Percentiles rank a stretch among this genome's conserved stretches.
phyloP scores from a whole-genome alignment of 2,329 filamentous ascomycete genomes.

The Cercospora berteroae region DNA sequence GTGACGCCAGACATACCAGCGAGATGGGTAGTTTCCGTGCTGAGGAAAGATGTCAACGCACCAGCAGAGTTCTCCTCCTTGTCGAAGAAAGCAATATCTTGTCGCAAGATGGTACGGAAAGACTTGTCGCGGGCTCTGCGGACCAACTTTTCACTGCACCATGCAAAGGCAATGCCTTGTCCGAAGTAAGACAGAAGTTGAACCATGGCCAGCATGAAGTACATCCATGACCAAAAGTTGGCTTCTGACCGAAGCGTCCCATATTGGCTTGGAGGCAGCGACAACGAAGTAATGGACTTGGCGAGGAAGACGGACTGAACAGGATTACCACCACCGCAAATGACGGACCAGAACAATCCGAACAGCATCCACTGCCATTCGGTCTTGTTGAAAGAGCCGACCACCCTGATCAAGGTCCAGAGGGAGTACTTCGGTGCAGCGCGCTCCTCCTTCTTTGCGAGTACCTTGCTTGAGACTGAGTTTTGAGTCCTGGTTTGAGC shows the following conservation, averaged over 20 bases:
- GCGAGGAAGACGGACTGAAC: conserved; percentile 79
- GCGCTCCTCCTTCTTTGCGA: conserved; percentile 51
- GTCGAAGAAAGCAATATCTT: conserved; percentile 92
- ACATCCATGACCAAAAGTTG: conserved; percentile 88
- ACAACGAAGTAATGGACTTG: conserved; percentile 75
- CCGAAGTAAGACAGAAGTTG: conserved; percentile 66
- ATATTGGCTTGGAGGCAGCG: conserved; percentile 54
- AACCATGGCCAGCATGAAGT: conserved; percentile 74
- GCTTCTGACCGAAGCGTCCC: conserved; percentile 64
- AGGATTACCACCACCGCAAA: conserved; percentile 79
- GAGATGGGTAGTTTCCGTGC: conserved; percentile 84
- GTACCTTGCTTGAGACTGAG: conserved; percentile 66
- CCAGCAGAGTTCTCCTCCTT: conserved; percentile 84
- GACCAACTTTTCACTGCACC: conserved; percentile 81
- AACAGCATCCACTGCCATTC: conserved; percentile 71
- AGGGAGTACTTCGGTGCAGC: conserved; percentile 59
- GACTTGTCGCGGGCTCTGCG: conserved; percentile 77
- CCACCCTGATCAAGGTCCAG: conserved; percentile 74
- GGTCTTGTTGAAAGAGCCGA: conserved; percentile 72
- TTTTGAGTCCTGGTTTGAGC: conserved; percentile 53
- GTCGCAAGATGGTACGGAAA: conserved; percentile 84
- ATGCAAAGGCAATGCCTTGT: conserved; percentile 75
- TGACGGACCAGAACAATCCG: conserved; percentile 69
- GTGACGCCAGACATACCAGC: conserved; percentile 85
- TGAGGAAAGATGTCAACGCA: conserved; percentile 82